Percentiles rank a stretch among this genome's conserved stretches.
phyloP scores from a whole-genome alignment of 805 yeast genomes.

The Wickerhamiella kurtzmanii region DNA sequence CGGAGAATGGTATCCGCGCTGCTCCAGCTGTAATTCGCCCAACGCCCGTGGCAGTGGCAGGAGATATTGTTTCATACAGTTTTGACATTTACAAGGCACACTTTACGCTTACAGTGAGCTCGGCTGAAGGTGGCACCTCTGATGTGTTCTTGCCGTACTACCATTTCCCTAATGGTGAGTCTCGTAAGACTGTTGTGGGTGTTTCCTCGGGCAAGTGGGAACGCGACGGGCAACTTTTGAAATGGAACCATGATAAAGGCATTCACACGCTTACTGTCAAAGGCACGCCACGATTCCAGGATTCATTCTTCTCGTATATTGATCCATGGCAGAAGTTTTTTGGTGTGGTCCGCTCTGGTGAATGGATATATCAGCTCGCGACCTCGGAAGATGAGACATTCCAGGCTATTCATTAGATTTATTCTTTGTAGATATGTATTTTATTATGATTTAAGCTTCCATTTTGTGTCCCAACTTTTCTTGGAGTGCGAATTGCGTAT shows the following conservation, averaged over 20 bases:
- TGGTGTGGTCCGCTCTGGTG: constrained; percentile 1
- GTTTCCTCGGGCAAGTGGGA: constrained; percentile 12
- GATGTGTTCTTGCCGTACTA: constrained; percentile 51
- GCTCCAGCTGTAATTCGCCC: constrained; percentile 68
- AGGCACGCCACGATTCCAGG: constrained; percentile 15
- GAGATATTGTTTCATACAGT: constrained; percentile 39
- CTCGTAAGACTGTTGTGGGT: constrained; percentile 1
- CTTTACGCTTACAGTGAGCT: constrained; percentile 38
- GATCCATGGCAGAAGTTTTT: constrained; percentile 7
- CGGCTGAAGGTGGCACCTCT: constrained; percentile 11
- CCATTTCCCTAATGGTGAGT: constrained; percentile 38
- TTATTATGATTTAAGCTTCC: neutral
- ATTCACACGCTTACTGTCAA: constrained; percentile 12
- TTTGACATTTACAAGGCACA: constrained; percentile 41
- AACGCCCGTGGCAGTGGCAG: constrained; percentile 50
- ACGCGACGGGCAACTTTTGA: constrained; percentile 13
- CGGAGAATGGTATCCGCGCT: constrained; percentile 55
- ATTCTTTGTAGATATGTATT: neutral
- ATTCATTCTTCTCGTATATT: constrained; percentile 16
- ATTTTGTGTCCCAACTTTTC: too few species aligned
- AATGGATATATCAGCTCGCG: neutral
- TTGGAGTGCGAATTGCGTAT: too few species aligned
- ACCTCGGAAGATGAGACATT: neutral
- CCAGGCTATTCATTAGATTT: neutral
- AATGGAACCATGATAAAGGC: constrained; percentile 15